Base-by-base conservation (phyloP, 164 flowering plant species). In the Chloranthus sessilifolius region DNA sequence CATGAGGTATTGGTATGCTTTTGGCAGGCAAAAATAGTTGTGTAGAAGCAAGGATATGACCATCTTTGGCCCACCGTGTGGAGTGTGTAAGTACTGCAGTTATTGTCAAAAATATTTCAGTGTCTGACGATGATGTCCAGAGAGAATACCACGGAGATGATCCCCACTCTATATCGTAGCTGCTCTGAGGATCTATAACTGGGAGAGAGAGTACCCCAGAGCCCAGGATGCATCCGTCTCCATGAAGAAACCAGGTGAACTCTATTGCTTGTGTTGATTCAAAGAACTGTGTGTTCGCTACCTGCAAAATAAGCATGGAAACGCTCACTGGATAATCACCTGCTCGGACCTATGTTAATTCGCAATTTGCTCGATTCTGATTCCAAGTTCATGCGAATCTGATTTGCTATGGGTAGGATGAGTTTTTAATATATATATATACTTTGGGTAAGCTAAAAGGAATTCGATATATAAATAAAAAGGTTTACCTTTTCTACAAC, bases 1-100 rank as follows among this genome's bases (percentile, higher is more conserved):
- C 26, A 30, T 24, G 29, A 52, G 83, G 72, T 47, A 29, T 3
- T 45, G 40, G 15, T 33, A 64, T 70, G 58, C 65, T 66, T 68
- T 66, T 77, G 22, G 65, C 47, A 28, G 98, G 95, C 64, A 85
- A 63, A 58, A 64, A 64, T 22, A 88, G 50, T 74, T 92, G 96
- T 15, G 77, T 46, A 25, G 91, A 79, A 38, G 95, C 74, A 52
- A 88, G 52, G 19, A 81, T 43, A 73, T 88, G 99, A 55, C 91
- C 99, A 56, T 80, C 78, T 59, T 79, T 77, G 54, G 69, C 82
- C 99, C 96, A 92, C 24, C 81, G 72, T 17, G 89, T 86, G 22
- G 83, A 46, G 25, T 65, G 55, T 60, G 63, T 44, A 54, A 83
- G 80, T 59, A 74, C 81, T 20, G 68, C 70, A 39, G 71, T 72